These are phyloP conservation scores for Chytriomyces sp. DNA, from an alignment of 192 early-diverging fungal genomes.

Conservation along the genomic window DNA sequence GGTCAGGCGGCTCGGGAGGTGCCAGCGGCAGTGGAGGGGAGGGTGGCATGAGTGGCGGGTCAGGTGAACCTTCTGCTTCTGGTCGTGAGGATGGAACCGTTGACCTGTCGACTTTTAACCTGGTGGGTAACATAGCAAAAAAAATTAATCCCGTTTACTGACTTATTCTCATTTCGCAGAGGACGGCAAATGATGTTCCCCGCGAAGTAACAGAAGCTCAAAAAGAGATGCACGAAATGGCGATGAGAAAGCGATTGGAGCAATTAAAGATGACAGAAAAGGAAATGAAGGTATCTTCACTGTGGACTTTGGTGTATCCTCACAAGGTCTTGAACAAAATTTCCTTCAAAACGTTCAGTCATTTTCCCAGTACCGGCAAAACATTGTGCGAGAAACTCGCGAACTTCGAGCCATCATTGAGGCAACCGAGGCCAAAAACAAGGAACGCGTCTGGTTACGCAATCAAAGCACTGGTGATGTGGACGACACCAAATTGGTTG, in stretches of 20 bases:
- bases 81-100: conserved; percentile 16
- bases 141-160: conserved; percentile 5
- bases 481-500: conserved; percentile 77
- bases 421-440: conserved; percentile 76
- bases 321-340: neutral
- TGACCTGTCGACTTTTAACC: conserved; percentile 19
- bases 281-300: conserved; percentile 50
- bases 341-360: neutral
- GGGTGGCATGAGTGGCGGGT: neutral
- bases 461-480: conserved; percentile 81
- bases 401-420: conserved; percentile 80
- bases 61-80: neutral
- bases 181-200: conserved; percentile 47
- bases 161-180: neutral
- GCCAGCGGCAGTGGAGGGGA: conserved; percentile 20
- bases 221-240: conserved; percentile 72
- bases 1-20: conserved; percentile 11
- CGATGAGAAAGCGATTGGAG: conserved; percentile 69
- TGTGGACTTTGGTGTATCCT: neutral
- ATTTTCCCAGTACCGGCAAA: conserved; percentile 43
- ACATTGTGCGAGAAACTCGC: conserved; percentile 72
- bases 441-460: conserved; percentile 82
- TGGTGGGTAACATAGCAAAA: conserved; percentile 6
- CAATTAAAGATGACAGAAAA: conserved; percentile 75
- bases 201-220: conserved; percentile 49